Base-by-base conservation (phyloP, 2,329 filamentous ascomycete species). In the Colletotrichum sp. region DNA sequence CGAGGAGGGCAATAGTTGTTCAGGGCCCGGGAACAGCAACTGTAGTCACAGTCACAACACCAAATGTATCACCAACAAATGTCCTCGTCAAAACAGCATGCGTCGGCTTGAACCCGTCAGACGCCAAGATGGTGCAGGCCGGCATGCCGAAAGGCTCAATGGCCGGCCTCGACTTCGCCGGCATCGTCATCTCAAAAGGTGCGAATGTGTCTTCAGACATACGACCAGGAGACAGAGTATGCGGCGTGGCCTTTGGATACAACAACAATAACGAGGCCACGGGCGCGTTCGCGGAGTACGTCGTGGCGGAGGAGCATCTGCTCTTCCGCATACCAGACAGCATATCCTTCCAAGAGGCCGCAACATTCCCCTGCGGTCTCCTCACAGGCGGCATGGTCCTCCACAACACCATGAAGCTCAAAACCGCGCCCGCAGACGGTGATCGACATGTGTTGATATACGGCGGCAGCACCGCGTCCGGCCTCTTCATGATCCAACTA, bases 381-480 rank as follows among this genome's bases (percentile, higher is more conserved):
- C 62, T 72, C n/a, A 72, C 69, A 3, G 49, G 44, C 24, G 60
- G 69, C 60, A 59, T 67, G 32, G 69, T 72, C 6, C 24, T 72
- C 12, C 80, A 70, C 44, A 55, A 74, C 21, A 71, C 79, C 30
- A 78, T 84, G 79, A 82, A 80, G 8, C 77, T 85, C 8, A 85
- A 79, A 16, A 77, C 78, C 15, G 77, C 76, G 60, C 71, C 75
- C 5, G 67, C 80, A 13, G 8, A 49, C 2, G 24, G 13, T 2
- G n/a, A 55, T 21, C 16, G 9, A 24, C 73, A 77, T 57, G 82
- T 90, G 0, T 79, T 90, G 2, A 85, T 90, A 5, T 85, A 84
- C 62, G 89, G 88, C 2, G 89, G 88, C 3, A 82, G 81, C 39
- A 88, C 87, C 2, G 81, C 87, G 0, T 85, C 82, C 1, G 88